Evolutionary conservation across 73 alveolate genomes (phyloP).

Genomic region (Diophrys appendiculata): DNA sequence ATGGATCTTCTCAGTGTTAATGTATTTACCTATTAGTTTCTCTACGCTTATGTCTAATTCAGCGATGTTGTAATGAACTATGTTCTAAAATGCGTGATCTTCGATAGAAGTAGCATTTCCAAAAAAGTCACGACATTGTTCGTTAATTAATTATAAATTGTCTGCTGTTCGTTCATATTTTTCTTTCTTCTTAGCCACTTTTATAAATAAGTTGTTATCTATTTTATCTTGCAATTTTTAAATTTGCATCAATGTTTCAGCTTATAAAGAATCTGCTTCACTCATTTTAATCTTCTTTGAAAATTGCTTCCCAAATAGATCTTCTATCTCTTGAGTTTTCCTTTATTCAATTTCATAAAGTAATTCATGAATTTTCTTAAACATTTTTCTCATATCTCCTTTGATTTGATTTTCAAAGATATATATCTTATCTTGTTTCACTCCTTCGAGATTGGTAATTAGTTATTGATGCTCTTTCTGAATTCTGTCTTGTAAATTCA

Average conservation of each 20-base stretch:
- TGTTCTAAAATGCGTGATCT: not conserved
- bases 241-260: conserved; percentile 17
- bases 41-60: conserved; percentile 5
- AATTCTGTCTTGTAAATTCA: too few relatives aligned
- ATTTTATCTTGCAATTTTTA: conserved; percentile 5
- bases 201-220: conserved; percentile 24
- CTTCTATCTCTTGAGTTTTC: conserved; percentile 17
- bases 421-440: too few relatives aligned
- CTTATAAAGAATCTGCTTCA: conserved; percentile 17
- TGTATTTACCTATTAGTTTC: not conserved
- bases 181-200: conserved; percentile 8
- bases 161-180: conserved; percentile 24
- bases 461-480: too few relatives aligned
- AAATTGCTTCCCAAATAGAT: conserved; percentile 10
- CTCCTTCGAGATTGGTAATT: too few relatives aligned
- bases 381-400: conserved; percentile 45
- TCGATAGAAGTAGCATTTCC: not conserved
- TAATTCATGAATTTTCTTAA: conserved; percentile 53
- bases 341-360: conserved; percentile 55
- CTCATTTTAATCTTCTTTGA: conserved; percentile 29
- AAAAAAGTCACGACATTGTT: conserved; percentile 16
- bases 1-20: conserved; percentile 9
- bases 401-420: too few relatives aligned
- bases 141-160: conserved; percentile 2
- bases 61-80: conserved; percentile 9